phyloP scores from a whole-genome alignment of 805 yeast species.

The Tetrapisispora taiwanensis region DNA sequence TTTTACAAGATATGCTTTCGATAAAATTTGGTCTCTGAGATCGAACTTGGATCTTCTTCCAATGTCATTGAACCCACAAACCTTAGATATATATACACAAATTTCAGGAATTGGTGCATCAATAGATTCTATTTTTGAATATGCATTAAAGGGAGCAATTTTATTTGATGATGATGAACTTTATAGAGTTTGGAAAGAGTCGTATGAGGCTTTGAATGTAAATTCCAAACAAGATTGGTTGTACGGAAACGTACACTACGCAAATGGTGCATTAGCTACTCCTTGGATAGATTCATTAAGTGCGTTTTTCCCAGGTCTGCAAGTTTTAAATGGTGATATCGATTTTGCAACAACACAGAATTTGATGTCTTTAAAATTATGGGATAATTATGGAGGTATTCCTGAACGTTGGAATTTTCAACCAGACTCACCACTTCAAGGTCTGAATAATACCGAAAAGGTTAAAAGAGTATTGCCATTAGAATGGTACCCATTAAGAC shows the following conservation, averaged over 20 bases:
- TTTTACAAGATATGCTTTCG: constrained; percentile 51
- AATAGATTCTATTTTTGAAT: constrained; percentile 83
- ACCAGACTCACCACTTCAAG: neutral
- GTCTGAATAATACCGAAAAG: neutral
- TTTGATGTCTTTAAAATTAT: constrained; percentile 55
- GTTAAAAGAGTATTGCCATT: constrained; percentile 26
- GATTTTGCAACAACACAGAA: constrained; percentile 55
- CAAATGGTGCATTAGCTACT: constrained; percentile 40
- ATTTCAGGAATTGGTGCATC: constrained; percentile 85
- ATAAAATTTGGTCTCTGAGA: constrained; percentile 60
- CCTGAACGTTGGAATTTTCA: constrained; percentile 78
- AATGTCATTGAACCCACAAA: constrained; percentile 58
- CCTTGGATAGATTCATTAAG: constrained; percentile 79
- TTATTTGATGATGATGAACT: constrained; percentile 54
- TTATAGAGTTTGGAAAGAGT: constrained; percentile 44
- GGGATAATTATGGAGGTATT: constrained; percentile 70
- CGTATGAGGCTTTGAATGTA: constrained; percentile 48
- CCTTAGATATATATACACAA: constrained; percentile 45
- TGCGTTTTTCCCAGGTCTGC: constrained; percentile 84
- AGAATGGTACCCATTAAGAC: constrained; percentile 90
- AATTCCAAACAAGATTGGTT: constrained; percentile 45
- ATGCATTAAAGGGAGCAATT: constrained; percentile 68
- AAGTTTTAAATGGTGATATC: constrained; percentile 68
- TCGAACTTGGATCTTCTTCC: constrained; percentile 59
- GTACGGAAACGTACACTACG: constrained; percentile 46